Base-by-base conservation (phyloP, 139 green algal genomes). In the Trebouxia sp. region DNA sequence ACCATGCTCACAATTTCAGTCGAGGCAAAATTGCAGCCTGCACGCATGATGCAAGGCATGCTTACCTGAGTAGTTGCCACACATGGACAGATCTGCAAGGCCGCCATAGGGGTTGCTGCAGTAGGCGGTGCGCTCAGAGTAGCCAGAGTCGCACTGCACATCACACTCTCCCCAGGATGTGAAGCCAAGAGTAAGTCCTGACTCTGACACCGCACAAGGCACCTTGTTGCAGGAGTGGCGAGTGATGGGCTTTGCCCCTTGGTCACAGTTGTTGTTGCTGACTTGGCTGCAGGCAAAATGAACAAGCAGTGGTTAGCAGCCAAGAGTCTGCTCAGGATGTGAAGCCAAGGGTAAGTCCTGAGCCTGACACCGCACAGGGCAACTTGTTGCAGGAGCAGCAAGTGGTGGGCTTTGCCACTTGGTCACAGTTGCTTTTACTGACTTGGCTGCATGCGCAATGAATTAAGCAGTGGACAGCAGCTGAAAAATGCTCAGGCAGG, bases 221-320 rank as follows among this genome's bases (percentile, higher is more conserved):
- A 24, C 39, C 26, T n/a, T 6, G 15, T 76, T 80, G 80, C 80
- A 84, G 5, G 70, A 1, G 3, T 24, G 42, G 26, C 80, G 42
- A 4, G 37, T 62, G 30, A 32, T n/a, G n/a, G 80, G 80, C 70
- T 65, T 75, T n/a, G 10, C n/a, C 7, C 37, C 28, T 15, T 37
- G 39, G 28, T 75, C 51, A 30, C 80, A 84, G 7, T 77, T 51
- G 39, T 30, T 22, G 53, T 50, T 65, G 30, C 41, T 48, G 17
- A 77, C 70, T 76, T 80, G 80, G 28, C 80, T 84, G 80, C 70
- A 75, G 26, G 58, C 58, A 70, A 37, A 22, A 35, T 70, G 26
- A 3, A 58, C 2, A 22, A 17, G 20, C 22, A 28, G 50, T 6
- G 50, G 2, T 10, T 58, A 22, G 50, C 1, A 22, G 50, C 26